phyloP scores from a whole-genome alignment of 73 alveolate genomes.

The Paramecium sexaurelia region DNA sequence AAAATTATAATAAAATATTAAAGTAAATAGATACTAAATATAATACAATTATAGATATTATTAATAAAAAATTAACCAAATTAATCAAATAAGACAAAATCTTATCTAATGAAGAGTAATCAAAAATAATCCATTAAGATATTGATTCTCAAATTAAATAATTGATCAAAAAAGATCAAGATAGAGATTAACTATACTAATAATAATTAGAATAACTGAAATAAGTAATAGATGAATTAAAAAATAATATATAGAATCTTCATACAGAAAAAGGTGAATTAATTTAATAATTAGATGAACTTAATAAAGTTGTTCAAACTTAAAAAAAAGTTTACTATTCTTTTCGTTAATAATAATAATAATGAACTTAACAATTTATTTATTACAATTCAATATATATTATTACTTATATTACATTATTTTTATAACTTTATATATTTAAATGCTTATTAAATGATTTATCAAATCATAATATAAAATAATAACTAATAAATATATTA shows the following conservation, averaged over 20 bases:
- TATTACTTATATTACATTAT: too few species aligned
- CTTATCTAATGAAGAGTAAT: not conserved
- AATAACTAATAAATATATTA: too few species aligned
- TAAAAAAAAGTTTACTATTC: constrained; percentile 47
- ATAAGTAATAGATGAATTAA: not conserved
- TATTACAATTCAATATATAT: too few species aligned
- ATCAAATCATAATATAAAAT: too few species aligned
- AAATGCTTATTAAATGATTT: too few species aligned
- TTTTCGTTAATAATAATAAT: constrained; percentile 27
- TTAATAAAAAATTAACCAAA: not conserved
- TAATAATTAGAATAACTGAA: not conserved
- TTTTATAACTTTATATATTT: too few species aligned
- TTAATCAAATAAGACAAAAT: not conserved
- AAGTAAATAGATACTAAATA: not conserved
- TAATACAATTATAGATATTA: not conserved
- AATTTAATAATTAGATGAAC: constrained; percentile 4
- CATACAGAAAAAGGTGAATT: constrained; percentile 41
- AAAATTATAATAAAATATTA: not conserved
- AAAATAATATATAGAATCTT: constrained; percentile 1
- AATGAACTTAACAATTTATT: too few species aligned
- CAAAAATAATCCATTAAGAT: not conserved
- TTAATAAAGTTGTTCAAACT: constrained; percentile 10
- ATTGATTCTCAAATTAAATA: not conserved
- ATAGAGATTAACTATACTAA: constrained; percentile 39
- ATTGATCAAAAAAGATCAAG: not conserved